These are phyloP conservation scores for Fusarium goolgardi DNA, from an alignment of 2,329 filamentous ascomycete species.

Conservation along the genomic window DNA sequence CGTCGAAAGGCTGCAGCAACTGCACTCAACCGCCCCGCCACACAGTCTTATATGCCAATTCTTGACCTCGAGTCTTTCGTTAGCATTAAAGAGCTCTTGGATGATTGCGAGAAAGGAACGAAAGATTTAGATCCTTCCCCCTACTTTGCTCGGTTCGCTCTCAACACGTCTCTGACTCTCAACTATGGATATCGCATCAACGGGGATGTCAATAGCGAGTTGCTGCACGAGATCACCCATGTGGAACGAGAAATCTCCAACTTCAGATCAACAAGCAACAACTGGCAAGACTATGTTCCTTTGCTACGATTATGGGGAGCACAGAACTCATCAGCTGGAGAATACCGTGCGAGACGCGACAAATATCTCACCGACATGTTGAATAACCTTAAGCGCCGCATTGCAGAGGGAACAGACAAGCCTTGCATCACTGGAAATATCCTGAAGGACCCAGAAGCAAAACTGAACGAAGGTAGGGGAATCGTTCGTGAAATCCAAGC, in stretches of 20 bases:
- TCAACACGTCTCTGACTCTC: constrained; percentile 81
- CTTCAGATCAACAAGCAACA: constrained; percentile 82
- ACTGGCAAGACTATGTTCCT: constrained; percentile 88
- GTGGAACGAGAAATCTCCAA: constrained; percentile 82
- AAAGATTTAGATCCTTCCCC: constrained; percentile 76
- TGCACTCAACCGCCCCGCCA: constrained; percentile 79
- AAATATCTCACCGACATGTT: constrained; percentile 75
- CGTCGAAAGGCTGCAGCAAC: constrained; percentile 83
- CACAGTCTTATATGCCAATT: constrained; percentile 84
- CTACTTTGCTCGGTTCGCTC: constrained; percentile 79
- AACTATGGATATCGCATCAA: constrained; percentile 84
- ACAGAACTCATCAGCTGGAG: constrained; percentile 70
- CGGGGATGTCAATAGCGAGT: constrained; percentile 73
- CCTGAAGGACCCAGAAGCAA: constrained; percentile 62
- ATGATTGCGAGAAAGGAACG: constrained; percentile 70
- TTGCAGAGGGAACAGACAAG: constrained; percentile 55
- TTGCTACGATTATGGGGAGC: constrained; percentile 73
- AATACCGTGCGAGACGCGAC: constrained; percentile 76
- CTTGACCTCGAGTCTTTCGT: constrained; percentile 80
- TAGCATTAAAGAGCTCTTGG: constrained; percentile 77
- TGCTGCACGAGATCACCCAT: constrained; percentile 78
- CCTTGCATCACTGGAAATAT: constrained; percentile 63
- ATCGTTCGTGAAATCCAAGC: rapidly evolving
- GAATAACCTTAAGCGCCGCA: constrained; percentile 61
- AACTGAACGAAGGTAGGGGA: constrained; percentile 52